Base-by-base conservation (phyloP, 441 rosid genomes). In the Jatropha multifida region DNA sequence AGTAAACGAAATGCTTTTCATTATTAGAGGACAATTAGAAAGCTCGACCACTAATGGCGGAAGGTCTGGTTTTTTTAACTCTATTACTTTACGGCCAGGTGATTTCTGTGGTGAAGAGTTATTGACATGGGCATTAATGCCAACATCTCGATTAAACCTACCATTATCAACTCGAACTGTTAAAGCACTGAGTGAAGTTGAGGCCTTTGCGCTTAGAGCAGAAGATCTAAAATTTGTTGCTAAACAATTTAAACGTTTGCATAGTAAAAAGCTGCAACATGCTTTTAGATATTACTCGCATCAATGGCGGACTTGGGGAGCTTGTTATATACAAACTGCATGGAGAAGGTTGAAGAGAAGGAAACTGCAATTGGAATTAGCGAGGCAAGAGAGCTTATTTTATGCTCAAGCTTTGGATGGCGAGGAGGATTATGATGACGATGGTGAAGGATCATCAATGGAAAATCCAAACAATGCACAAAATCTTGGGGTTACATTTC, bases 251-350 rank as follows among this genome's bases (percentile, higher is more conserved):
- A 92, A 93, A 76, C 86, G 93, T 14, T 85, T 92, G 23, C 93
- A 89, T 75, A 92, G 95, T 90, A 91, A 93, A 89, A 87, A 79
- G 72, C 85, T 93, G 55, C 97, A 93, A 68, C 96, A 93, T 72
- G 98, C 98, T 52, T 91, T 93, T 80, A 82, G 98, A 83, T 93
- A 93, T 82, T 89, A 93, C 76, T 93, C 98, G 10, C 98, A 93
- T 76, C 98, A 93, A 56, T 90, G 98, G 98, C 83, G 95, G 77
- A 84, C 94, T 0, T 91, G 95, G 98, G 97, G 95, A 65, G 90
- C 98, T 60, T 83, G 93, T 76, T 89, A 81, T 65, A 82, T 92
- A 65, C 91, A 93, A 78, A 88, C 88, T 55, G 93, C 97, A 0
- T 91, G 98, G 97, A 84, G 92, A 74, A 48, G 95, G 68, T 79